Percentiles rank a stretch among this genome's conserved stretches.
Evolutionary conservation across 257 asterid genomes (phyloP).

Genomic region (Craterostigma plantagineum): DNA sequence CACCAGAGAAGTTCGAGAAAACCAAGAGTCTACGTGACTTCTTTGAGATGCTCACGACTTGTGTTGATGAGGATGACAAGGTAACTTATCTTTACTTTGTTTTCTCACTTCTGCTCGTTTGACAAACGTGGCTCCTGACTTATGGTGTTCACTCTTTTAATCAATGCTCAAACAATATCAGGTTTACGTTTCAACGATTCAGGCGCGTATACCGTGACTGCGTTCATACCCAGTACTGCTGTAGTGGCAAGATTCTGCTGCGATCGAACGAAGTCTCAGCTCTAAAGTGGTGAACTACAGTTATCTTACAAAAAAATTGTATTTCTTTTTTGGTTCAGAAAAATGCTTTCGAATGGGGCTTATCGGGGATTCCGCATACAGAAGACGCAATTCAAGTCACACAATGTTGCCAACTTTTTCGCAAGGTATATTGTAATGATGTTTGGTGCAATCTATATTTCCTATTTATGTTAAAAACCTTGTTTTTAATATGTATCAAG

Average conservation of each 20-base stretch:
- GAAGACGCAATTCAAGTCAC: constrained; percentile 95
- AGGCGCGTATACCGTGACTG: constrained; percentile 70
- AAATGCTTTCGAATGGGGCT: constrained; percentile 97
- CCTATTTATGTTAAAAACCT: no score
- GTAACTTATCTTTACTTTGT: constrained; percentile 17
- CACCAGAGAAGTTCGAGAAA: constrained; percentile 51
- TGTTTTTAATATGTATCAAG: no score
- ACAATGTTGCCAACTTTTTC: constrained; percentile 78
- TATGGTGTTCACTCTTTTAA: constrained; percentile 3
- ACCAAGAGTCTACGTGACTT: constrained; percentile 30
- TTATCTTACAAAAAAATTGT: no score
- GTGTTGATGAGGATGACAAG: constrained; percentile 50
- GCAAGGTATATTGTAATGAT: constrained; percentile 23
- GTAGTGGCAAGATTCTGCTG: constrained; percentile 61
- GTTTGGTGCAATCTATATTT: no score
- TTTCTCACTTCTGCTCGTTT: constrained; percentile 5
- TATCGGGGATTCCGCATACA: constrained; percentile 72
- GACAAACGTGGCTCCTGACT: constrained; percentile 2
- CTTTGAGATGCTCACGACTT: constrained; percentile 61
- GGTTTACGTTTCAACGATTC: constrained; percentile 78
- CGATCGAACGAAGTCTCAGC: background rate
- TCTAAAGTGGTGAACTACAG: no score
- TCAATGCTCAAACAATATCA: constrained; percentile 13
- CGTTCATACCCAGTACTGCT: no score
- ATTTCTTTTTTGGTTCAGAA: constrained; percentile 26